phyloP scores from a whole-genome alignment of 2,329 filamentous ascomycete species.

The Bipolaris victoriae region DNA sequence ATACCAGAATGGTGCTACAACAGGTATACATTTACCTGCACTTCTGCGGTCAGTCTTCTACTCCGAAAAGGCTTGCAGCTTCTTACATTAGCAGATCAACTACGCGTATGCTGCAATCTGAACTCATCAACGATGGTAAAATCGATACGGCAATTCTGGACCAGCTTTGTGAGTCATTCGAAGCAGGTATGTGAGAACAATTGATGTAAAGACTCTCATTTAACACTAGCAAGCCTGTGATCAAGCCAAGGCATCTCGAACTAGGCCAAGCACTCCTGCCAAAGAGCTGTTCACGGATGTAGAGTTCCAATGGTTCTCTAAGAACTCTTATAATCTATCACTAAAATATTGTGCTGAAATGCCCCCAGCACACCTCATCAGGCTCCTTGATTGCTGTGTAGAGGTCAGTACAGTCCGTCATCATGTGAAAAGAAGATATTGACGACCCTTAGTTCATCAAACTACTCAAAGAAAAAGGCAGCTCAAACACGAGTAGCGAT shows the following conservation, averaged over 20 bases:
- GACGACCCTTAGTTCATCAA: conserved; percentile 49
- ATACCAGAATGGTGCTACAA: conserved; percentile 56
- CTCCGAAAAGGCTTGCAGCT: conserved; percentile 27
- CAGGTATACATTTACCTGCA: conserved; percentile 65
- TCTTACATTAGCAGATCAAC: conserved; percentile 47
- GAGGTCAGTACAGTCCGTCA: conserved; percentile 39
- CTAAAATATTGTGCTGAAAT: conserved; percentile 67
- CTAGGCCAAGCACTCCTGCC: conserved; percentile 53
- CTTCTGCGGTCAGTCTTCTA: conserved; percentile 65
- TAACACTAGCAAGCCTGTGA: conserved; percentile 55
- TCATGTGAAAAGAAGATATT: neutral
- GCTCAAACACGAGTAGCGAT: conserved; percentile 50
- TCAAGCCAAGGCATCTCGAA: conserved; percentile 52
- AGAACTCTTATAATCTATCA: conserved; percentile 79
- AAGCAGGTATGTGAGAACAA: conserved; percentile 50
- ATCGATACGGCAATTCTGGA: conserved; percentile 37
- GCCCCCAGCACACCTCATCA: conserved; percentile 60
- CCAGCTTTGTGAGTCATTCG: conserved; percentile 64
- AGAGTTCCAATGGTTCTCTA: conserved; percentile 84
- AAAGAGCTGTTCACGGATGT: conserved; percentile 59
- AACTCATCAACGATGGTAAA: conserved; percentile 47
- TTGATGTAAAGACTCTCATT: conserved; percentile 10
- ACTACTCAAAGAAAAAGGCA: conserved; percentile 38
- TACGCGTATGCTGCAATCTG: conserved; percentile 53
- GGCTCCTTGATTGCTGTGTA: conserved; percentile 59